phyloP scores from a whole-genome alignment of 257 asterid genomes.

The Osmanthus fragrans region DNA sequence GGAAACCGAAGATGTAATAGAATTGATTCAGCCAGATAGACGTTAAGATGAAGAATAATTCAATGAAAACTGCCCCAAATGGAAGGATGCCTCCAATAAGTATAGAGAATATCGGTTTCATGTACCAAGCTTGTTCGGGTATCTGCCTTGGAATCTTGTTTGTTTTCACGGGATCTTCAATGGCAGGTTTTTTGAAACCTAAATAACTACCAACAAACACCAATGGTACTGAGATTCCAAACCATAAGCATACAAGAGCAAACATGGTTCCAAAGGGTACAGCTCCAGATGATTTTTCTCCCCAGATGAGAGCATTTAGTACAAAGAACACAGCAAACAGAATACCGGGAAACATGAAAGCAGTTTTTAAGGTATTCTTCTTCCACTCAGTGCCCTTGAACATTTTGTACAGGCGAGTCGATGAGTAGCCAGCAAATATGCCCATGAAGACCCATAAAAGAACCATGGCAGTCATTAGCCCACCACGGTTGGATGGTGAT shows the following conservation, averaged over 20 bases:
- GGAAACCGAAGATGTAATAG: slow-evolving; percentile 40
- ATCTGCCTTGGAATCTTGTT: slow-evolving; percentile 38
- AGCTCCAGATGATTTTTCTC: slow-evolving; percentile 37
- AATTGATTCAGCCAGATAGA: slow-evolving; percentile 39
- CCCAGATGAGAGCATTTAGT: slow-evolving; percentile 37
- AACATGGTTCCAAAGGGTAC: slow-evolving; percentile 39
- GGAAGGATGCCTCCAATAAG: slow-evolving; percentile 38
- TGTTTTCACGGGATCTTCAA: slow-evolving; percentile 37
- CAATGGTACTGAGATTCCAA: slow-evolving; percentile 36
- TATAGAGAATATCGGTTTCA: slow-evolving; percentile 30
- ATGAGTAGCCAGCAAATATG: slow-evolving; percentile 33
- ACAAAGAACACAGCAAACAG: slow-evolving; percentile 31
- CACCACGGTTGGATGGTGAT: slow-evolving; percentile 37
- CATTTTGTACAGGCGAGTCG: slow-evolving; percentile 35
- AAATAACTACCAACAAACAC: slow-evolving; percentile 37
- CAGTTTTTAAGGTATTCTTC: slow-evolving; percentile 29
- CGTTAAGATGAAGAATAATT: slow-evolving; percentile 35
- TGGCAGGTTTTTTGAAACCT: slow-evolving; percentile 31
- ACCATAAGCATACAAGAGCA: slow-evolving; percentile 33
- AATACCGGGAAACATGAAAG: slow-evolving; percentile 33
- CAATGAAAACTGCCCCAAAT: slow-evolving; percentile 43
- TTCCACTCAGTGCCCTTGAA: slow-evolving; percentile 37
- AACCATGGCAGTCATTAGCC: slow-evolving; percentile 40
- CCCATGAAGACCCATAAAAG: slow-evolving; percentile 40
- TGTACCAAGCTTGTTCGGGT: slow-evolving; percentile 43